Percentiles rank a stretch among this genome's conserved stretches.
Conservation (phyloP, 2,329 filamentous ascomycete genomes). For the Boeremia lycopersici region DNA sequence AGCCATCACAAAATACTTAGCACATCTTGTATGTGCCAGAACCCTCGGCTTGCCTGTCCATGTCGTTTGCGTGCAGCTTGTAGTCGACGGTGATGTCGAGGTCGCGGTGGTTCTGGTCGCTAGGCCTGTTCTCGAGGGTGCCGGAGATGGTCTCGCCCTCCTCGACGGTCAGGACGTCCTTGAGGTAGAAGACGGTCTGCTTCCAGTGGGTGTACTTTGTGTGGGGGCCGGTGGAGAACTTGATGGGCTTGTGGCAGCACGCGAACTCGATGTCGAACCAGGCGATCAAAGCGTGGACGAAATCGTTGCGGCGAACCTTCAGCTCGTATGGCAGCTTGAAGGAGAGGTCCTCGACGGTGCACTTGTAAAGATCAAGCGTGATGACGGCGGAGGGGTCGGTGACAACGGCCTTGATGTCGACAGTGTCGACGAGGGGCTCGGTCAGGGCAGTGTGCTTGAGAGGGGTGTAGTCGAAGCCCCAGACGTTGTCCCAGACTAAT, state of each 20-base stretch:
- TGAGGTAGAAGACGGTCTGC: conserved; percentile 98
- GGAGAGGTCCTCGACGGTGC: conserved; percentile 79
- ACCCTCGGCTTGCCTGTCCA: conserved; percentile 70
- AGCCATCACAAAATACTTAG: conserved; percentile 20
- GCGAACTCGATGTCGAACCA: conserved; percentile 99
- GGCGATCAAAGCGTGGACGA: conserved; percentile 92
- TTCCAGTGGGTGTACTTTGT: conserved; percentile 99
- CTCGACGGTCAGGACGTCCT: conserved; percentile 90
- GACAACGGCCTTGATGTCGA: conserved; percentile 95
- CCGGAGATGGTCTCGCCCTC: conserved; percentile 80
- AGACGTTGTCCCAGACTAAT: conserved; percentile 98
- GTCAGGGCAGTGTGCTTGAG: conserved; percentile 92
- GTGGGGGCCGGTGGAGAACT: conserved; percentile 95
- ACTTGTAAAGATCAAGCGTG: conserved; percentile 91
- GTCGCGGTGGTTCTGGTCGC: conserved; percentile 91
- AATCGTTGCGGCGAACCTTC: conserved; percentile 82
- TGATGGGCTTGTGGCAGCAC: conserved; percentile 96
- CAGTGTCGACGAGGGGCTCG: conserved; percentile 95
- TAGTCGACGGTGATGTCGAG: conserved; percentile 90
- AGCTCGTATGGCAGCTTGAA: conserved; percentile 83
- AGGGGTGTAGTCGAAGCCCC: conserved; percentile 94
- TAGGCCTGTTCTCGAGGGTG: conserved; percentile 81
- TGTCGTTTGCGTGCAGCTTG: conserved; percentile 76
- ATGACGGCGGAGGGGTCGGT: conserved; percentile 87
- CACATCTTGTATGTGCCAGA: conserved; percentile 78